Evolutionary conservation across 768 basidiomycete species (phyloP).

Genomic region (Agrocybe chaxingu): DNA sequence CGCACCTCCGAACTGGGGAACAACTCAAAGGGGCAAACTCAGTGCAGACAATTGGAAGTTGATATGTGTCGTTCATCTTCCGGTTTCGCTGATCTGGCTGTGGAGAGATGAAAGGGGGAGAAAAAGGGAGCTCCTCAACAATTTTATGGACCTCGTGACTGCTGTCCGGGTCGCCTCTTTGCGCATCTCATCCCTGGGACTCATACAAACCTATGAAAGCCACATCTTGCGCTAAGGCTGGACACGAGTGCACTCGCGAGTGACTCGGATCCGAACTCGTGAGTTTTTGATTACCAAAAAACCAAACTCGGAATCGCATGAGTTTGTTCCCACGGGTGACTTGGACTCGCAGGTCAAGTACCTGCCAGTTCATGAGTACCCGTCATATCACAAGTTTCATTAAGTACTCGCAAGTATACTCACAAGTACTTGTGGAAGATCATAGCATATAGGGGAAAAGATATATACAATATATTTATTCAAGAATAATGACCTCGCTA

Average conservation of each 20-base stretch:
- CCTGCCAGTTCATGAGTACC: background rate
- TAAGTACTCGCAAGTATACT: slow-evolving; percentile 2
- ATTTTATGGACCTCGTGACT: too few species aligned
- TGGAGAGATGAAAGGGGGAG: too few species aligned
- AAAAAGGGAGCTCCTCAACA: too few species aligned
- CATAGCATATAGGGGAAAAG: background rate
- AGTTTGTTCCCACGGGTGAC: slow-evolving; percentile 10
- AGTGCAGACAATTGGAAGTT: too few species aligned
- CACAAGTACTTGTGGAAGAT: slow-evolving; percentile 4
- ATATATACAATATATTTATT: background rate
- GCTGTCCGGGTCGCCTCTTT: too few species aligned
- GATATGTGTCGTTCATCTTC: too few species aligned
- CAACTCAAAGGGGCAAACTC: too few species aligned
- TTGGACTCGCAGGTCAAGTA: slow-evolving; percentile 9
- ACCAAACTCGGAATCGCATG: slow-evolving; percentile 7
- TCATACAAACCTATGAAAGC: too few species aligned
- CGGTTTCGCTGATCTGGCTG: too few species aligned
- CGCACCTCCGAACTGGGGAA: too few species aligned
- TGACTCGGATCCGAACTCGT: slow-evolving; percentile 10
- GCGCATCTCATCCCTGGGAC: too few species aligned
- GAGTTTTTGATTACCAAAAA: slow-evolving; percentile 4
- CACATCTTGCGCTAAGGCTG: slow-evolving; percentile 1
- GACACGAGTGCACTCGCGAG: slow-evolving; percentile 9
- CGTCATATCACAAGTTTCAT: too few species aligned
- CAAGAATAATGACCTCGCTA: background rate